A percentile compares a stretch with the other conserved stretches of the same genome.
Conservation (phyloP, 2,329 filamentous ascomycete species). For the Pseudonectria buxi region DNA sequence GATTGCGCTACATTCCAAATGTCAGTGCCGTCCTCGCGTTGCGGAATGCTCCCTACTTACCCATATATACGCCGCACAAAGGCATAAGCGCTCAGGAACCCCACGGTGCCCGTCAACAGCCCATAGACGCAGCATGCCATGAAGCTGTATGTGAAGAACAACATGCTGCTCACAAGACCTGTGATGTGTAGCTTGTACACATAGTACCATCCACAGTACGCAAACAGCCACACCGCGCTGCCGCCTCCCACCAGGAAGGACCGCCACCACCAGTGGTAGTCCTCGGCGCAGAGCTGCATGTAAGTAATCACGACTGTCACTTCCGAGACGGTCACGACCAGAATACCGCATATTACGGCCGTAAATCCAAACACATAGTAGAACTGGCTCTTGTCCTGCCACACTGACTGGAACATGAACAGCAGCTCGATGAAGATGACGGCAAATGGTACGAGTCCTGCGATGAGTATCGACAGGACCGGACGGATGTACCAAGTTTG, state of each 20-base stretch:
- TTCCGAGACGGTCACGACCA: constrained; percentile 72
- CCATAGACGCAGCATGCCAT: constrained; percentile 77
- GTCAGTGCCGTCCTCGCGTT: constrained; percentile 3
- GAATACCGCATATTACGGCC: constrained; percentile 63
- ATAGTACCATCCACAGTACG: constrained; percentile 82
- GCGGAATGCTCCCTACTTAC: constrained; percentile 35
- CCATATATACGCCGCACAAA: constrained; percentile 81
- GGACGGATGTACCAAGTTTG: constrained; percentile 70
- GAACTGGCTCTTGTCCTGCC: constrained; percentile 86
- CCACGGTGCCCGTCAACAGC: constrained; percentile 73
- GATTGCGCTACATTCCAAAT: constrained; percentile 36
- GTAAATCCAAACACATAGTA: constrained; percentile 90
- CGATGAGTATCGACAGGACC: constrained; percentile 58
- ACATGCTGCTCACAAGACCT: constrained; percentile 68
- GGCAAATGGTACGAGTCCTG: constrained; percentile 75
- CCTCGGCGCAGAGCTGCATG: constrained; percentile 74
- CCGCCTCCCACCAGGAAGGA: constrained; percentile 74
- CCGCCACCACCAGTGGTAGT: constrained; percentile 91
- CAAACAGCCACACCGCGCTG: constrained; percentile 73
- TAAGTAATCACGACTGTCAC: constrained; percentile 81
- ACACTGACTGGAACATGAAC: constrained; percentile 80
- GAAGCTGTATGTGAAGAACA: constrained; percentile 83
- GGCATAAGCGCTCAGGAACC: constrained; percentile 75
- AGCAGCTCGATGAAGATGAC: constrained; percentile 84
- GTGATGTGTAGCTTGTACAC: constrained; percentile 71